Evolutionary conservation across 2,329 filamentous ascomycete species (phyloP).

Genomic region (Macrophomina pseudophaseolina): DNA sequence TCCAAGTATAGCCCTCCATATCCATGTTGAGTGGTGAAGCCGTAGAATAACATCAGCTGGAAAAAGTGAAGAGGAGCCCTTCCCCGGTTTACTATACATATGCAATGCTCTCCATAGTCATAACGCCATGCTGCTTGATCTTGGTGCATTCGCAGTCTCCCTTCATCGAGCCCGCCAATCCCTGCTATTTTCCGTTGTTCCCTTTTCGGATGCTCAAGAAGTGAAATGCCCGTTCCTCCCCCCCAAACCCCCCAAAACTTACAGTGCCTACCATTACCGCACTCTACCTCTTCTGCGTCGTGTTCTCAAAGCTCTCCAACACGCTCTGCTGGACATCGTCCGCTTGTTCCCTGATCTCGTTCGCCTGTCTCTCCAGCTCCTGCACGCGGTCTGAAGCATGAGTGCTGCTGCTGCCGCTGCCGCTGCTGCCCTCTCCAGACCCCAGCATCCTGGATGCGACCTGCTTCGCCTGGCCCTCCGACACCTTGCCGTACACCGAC

Average conservation of each 20-base stretch:
- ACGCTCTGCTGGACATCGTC: slow-evolving; percentile 28
- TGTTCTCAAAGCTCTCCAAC: slow-evolving; percentile 28
- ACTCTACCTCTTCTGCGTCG: slow-evolving; percentile 24
- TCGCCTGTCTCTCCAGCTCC: slow-evolving; percentile 24
- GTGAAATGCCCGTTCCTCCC: background rate
- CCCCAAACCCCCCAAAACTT: background rate
- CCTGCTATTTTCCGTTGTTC: slow-evolving; percentile 2
- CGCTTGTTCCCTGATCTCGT: slow-evolving; percentile 26
- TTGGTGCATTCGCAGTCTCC: background rate
- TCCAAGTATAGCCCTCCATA: slow-evolving; percentile 24
- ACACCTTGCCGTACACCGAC: slow-evolving; percentile 94
- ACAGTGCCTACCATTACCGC: too few relatives aligned
- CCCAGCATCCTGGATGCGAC: slow-evolving; percentile 59
- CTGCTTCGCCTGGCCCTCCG: slow-evolving; percentile 73
- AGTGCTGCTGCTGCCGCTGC: too few relatives aligned
- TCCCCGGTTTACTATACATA: background rate
- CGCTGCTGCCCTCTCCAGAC: background rate
- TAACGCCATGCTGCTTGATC: slow-evolving; percentile 20
- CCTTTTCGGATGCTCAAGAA: background rate
- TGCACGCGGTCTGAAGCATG: background rate
- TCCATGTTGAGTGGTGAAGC: slow-evolving; percentile 42
- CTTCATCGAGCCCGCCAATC: background rate
- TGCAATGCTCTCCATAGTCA: background rate
- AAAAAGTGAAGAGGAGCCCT: background rate
- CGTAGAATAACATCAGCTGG: background rate